Conservation (phyloP, 306 rosid species). For the Astragalus glycyphyllos region DNA sequence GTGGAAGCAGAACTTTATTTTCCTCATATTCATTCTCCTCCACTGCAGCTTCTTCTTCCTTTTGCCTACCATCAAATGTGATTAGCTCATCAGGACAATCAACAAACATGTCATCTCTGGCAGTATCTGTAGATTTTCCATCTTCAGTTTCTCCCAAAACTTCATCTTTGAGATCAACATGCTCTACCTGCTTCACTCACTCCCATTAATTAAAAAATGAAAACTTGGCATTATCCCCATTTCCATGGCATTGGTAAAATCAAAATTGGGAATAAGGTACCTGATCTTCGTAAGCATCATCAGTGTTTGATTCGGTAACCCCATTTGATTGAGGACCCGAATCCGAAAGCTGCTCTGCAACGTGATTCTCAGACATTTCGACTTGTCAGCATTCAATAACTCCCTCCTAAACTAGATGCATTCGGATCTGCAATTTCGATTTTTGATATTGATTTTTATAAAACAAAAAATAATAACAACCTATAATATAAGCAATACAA, state of each 20-base stretch:
- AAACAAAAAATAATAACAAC: neutral
- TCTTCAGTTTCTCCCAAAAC: constrained; percentile 49
- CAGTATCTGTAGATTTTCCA: constrained; percentile 53
- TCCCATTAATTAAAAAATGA: constrained; percentile 31
- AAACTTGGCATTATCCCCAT: constrained; percentile 31
- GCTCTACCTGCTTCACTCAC: constrained; percentile 38
- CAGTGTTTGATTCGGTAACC: constrained; percentile 41
- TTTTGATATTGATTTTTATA: neutral
- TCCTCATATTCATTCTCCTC: constrained; percentile 50
- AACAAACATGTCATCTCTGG: constrained; percentile 81
- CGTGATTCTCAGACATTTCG: constrained; percentile 68
- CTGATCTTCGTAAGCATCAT: constrained; percentile 40
- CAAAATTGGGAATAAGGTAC: constrained; percentile 29
- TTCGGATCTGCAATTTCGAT: constrained; percentile 46
- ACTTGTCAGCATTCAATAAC: constrained; percentile 49
- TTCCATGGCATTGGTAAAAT: neutral
- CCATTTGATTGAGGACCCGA: constrained; percentile 43
- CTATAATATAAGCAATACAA: neutral
- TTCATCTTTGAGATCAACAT: constrained; percentile 42
- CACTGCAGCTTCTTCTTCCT: constrained; percentile 55
- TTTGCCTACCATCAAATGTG: constrained; percentile 45
- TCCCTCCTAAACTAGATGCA: constrained; percentile 43
- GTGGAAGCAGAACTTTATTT: constrained; percentile 27
- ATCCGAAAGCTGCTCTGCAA: constrained; percentile 35
- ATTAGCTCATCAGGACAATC: constrained; percentile 87